Evolutionary conservation across 2,329 filamentous ascomycete species (phyloP).

Genomic region (Thielaviopsis musarum): DNA sequence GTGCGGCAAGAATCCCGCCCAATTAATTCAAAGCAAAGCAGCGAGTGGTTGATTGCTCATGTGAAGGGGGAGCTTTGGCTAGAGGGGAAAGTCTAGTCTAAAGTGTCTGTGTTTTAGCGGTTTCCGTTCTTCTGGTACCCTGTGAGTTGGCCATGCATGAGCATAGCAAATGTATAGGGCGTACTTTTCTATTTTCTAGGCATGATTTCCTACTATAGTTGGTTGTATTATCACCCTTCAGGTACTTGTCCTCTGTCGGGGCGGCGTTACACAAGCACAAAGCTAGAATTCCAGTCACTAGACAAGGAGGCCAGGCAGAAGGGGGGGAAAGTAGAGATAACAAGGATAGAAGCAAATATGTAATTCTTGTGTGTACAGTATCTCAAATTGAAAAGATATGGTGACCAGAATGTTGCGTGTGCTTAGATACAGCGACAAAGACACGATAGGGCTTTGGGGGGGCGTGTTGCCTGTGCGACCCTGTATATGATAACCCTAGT

Average conservation of each 20-base stretch:
- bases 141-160: no score
- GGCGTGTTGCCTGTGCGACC: neutral
- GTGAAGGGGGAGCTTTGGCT: no score
- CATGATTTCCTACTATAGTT: no score
- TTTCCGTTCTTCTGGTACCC: no score
- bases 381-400: neutral
- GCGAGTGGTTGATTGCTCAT: no score
- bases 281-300: neutral
- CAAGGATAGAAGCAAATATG: neutral
- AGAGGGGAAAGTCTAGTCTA: no score
- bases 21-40: no score
- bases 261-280: neutral
- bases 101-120: no score
- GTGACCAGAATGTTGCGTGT: neutral
- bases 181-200: no score
- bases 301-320: neutral
- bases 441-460: neutral
- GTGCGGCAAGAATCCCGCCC: no score
- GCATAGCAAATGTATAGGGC: no score
- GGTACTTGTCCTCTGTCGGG: neutral
- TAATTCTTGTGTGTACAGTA: neutral
- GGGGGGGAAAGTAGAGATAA: neutral
- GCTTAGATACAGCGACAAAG: neutral
- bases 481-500: neutral
- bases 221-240: neutral